These are phyloP conservation scores for Aspergillus incahuasiensis DNA, from an alignment of 495 filamentous ascomycete genomes.

Conservation along the genomic window DNA sequence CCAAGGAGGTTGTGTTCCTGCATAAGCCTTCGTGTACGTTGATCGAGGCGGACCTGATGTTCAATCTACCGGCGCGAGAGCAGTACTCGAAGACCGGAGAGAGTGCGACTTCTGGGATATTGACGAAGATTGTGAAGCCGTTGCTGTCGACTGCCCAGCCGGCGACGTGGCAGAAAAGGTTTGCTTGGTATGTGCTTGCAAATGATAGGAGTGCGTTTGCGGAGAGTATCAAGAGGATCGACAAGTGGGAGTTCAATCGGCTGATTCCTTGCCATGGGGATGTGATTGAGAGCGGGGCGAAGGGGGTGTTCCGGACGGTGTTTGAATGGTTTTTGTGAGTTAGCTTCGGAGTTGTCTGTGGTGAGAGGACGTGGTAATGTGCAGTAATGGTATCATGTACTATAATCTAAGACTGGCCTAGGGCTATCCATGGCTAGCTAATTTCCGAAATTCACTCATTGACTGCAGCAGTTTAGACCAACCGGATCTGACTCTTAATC, in stretches of 20 bases:
- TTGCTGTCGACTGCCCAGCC: constrained; percentile 53
- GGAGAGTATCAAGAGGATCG: constrained; percentile 62
- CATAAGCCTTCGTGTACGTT: constrained; percentile 76
- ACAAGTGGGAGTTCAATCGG: constrained; percentile 78
- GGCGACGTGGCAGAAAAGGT: constrained; percentile 71
- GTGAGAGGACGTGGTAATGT: neutral
- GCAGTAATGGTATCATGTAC: neutral
- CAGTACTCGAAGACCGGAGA: constrained; percentile 69
- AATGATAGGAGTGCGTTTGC: constrained; percentile 64
- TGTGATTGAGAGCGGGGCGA: constrained; percentile 71
- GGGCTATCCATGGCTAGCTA: neutral
- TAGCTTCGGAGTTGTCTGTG: neutral
- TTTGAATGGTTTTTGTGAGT: constrained; percentile 73
- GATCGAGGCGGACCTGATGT: constrained; percentile 88
- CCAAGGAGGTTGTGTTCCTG: constrained; percentile 81
- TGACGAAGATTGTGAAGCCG: constrained; percentile 58
- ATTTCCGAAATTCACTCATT: neutral
- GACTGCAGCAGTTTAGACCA: no score
- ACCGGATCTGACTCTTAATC: no score
- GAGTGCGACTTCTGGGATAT: constrained; percentile 48
- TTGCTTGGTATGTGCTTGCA: constrained; percentile 75
- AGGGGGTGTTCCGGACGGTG: constrained; percentile 72
- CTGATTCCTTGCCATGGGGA: constrained; percentile 95
- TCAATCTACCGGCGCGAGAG: constrained; percentile 84
- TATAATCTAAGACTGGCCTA: neutral